These are phyloP conservation scores for Kentomonas sorsogonicus DNA, from an alignment of 208 protist genomes.

Conservation along the genomic window DNA sequence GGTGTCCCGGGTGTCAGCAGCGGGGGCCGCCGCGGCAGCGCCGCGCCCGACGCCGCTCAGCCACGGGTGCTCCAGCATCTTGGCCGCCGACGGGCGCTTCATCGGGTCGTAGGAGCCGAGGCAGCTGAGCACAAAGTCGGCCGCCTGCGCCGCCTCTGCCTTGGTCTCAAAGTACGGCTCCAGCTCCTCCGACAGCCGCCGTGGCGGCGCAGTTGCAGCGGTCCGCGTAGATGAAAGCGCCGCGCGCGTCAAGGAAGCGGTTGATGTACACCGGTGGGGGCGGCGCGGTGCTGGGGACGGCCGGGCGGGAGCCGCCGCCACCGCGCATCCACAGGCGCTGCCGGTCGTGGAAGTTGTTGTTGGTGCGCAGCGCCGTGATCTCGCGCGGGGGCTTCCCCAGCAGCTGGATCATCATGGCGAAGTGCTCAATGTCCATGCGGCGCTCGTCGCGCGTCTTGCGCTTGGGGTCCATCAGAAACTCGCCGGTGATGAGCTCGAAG, in stretches of 20 bases:
- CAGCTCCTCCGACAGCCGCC: slow-evolving; percentile 49
- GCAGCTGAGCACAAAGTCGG: slow-evolving; percentile 64
- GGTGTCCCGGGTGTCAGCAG: no score
- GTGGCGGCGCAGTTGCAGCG: slow-evolving; percentile 38
- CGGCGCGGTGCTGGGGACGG: slow-evolving; percentile 2
- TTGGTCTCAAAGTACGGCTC: slow-evolving; percentile 27
- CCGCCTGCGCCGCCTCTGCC: slow-evolving; percentile 19
- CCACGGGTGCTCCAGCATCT: slow-evolving; percentile 57
- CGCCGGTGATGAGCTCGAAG: slow-evolving; percentile 83
- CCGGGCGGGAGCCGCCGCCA: neutral
- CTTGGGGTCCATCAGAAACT: slow-evolving; percentile 87
- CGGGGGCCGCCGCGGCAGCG: no score
- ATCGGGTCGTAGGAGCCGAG: slow-evolving; percentile 56
- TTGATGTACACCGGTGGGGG: slow-evolving; percentile 55
- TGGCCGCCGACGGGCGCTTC: slow-evolving; percentile 39
- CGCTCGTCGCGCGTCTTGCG: slow-evolving; percentile 39
- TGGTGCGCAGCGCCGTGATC: slow-evolving; percentile 40
- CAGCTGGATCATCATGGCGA: slow-evolving; percentile 83
- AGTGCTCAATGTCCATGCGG: slow-evolving; percentile 66
- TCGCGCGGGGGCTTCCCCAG: slow-evolving; percentile 52
- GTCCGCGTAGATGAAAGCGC: slow-evolving; percentile 50
- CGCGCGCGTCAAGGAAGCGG: slow-evolving; percentile 50
- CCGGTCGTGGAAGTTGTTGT: slow-evolving; percentile 32
- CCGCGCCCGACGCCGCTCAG: no score
- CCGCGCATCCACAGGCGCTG: slow-evolving; percentile 14